Base-by-base conservation (phyloP, 805 yeast genomes). In the Lachancea quebecensis region DNA sequence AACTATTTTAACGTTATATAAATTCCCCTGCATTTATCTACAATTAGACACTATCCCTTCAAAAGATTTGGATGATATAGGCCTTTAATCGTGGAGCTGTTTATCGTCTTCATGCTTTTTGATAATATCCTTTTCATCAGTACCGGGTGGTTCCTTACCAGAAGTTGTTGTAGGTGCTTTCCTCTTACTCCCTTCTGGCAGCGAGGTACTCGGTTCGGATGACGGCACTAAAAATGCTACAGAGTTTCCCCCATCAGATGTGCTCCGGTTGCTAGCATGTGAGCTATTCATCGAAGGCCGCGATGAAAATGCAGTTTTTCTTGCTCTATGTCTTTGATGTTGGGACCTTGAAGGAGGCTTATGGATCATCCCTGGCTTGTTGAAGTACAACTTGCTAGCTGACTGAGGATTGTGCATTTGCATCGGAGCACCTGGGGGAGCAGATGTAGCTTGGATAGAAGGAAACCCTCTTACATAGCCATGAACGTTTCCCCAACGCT, bases 281-380 rank as follows among this genome's bases (percentile, higher is more conserved):
- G 25, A 8, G 14, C 28, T 12, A 4, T 12, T 11, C 38, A 21
- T 33, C n/a, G 38, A 27, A 14, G 38, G 34, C 18, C 37, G 37
- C 6, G 43, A 34, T 9, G 28, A n/a, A 7, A 18, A 16, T 11
- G 32, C 11, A 9, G 38, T 31, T 27, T 37, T 40, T 18, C 32
- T 45, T 3, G 38, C 28, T 17, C 39, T 35, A 29, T 35, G n/a
- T 39, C 41, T 43, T 44, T 45, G 47, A 17, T 42, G 50, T 27
- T 49, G 50, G 7, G 48, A 46, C 18, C 46, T 56, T 27, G 52
- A 51, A 12, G 39, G 31, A 9, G 57, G 47, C 35, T 55, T 54
- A 11, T 49, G 40, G 35, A 54, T 42, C 36, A 49, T 51, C 34
- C 42, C 38, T 16, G 48, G 50, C 38, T 52, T 53, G 35, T 33